These are phyloP conservation scores for Arthrobotrys sphaeroides DNA, from an alignment of 2,329 filamentous ascomycete species.

Conservation along the genomic window DNA sequence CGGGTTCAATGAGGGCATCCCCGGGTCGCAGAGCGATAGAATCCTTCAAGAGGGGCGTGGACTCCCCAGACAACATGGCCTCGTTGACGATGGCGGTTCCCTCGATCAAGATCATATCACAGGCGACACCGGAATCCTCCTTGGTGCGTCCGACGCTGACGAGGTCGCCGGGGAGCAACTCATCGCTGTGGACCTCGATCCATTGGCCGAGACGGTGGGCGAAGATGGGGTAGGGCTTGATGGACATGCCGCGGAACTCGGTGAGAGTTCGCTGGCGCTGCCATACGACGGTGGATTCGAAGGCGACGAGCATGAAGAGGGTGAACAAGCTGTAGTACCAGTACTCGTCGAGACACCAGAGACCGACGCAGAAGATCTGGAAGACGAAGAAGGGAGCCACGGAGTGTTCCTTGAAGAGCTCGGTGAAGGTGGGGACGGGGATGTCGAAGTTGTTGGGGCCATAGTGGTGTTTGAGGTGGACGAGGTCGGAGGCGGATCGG, in stretches of 20 bases:
- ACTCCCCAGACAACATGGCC: slow-evolving; percentile 98
- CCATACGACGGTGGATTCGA: slow-evolving; percentile 99
- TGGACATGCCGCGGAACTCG: slow-evolving; percentile 99
- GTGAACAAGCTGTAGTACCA: slow-evolving; percentile 99
- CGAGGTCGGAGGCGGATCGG: slow-evolving; percentile 76
- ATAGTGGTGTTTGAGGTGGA: slow-evolving; percentile 87
- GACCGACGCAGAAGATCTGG: slow-evolving; percentile 95
- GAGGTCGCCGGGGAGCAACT: slow-evolving; percentile 89
- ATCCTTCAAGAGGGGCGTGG: slow-evolving; percentile 94
- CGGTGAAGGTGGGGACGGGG: slow-evolving; percentile 91
- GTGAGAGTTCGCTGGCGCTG: slow-evolving; percentile 93
- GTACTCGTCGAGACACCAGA: slow-evolving; percentile 99
- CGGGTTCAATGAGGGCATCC: slow-evolving; percentile 81
- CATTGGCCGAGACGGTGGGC: slow-evolving; percentile 88
- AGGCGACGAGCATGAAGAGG: slow-evolving; percentile 95
- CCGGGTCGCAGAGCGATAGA: slow-evolving; percentile 88
- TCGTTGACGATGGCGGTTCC: slow-evolving; percentile 98
- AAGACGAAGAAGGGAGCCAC: slow-evolving; percentile 99
- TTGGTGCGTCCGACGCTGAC: slow-evolving; percentile 93
- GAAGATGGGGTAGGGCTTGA: slow-evolving; percentile 96
- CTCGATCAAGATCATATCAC: slow-evolving; percentile 94
- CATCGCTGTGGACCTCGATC: slow-evolving; percentile 88
- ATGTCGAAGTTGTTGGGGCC: slow-evolving; percentile 97
- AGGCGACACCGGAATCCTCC: slow-evolving; percentile 95
- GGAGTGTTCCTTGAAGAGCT: slow-evolving; percentile 97